Conservation (phyloP, 2,329 filamentous ascomycete species). For the Tolypocladium sp. region DNA sequence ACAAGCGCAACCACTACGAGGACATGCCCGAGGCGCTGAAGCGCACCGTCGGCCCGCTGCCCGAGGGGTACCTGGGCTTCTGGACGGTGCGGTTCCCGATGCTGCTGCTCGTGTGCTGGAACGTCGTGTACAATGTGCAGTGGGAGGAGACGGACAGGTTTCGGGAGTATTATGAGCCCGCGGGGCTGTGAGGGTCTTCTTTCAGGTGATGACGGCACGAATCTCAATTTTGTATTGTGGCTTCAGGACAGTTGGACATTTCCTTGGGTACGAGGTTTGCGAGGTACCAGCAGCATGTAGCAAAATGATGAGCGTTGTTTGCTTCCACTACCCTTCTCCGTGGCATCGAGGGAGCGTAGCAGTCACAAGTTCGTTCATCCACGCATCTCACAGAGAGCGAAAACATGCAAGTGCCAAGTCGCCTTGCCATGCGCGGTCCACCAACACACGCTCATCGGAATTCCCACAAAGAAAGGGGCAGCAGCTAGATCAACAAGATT, state of each 20-base stretch:
- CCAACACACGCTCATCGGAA: not conserved
- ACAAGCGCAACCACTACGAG: constrained; percentile 97
- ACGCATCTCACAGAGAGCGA: not conserved
- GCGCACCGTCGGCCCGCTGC: constrained; percentile 58
- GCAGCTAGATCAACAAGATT: not conserved
- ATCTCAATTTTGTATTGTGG: not conserved
- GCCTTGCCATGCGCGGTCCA: not conserved
- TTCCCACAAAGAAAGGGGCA: not conserved
- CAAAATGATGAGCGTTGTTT: not conserved
- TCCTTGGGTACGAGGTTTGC: not conserved
- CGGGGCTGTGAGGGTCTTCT: constrained; percentile 17
- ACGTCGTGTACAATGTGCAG: constrained; percentile 57
- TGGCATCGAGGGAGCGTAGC: too few species aligned
- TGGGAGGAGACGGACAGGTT: constrained; percentile 60
- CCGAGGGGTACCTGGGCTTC: constrained; percentile 74
- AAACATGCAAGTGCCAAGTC: not conserved
- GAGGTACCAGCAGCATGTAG: not conserved
- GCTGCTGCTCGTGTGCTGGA: constrained; percentile 70
- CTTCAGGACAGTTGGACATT: not conserved
- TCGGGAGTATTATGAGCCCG: constrained; percentile 57
- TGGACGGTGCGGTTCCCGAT: constrained; percentile 75
- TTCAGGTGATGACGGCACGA: not conserved
- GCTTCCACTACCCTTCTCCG: not conserved
- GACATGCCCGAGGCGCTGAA: constrained; percentile 81
- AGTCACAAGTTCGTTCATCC: not conserved